A percentile compares a stretch with the other conserved stretches of the same genome.
Conservation (phyloP, 768 basidiomycete genomes). For the Jaapia argillacea region DNA sequence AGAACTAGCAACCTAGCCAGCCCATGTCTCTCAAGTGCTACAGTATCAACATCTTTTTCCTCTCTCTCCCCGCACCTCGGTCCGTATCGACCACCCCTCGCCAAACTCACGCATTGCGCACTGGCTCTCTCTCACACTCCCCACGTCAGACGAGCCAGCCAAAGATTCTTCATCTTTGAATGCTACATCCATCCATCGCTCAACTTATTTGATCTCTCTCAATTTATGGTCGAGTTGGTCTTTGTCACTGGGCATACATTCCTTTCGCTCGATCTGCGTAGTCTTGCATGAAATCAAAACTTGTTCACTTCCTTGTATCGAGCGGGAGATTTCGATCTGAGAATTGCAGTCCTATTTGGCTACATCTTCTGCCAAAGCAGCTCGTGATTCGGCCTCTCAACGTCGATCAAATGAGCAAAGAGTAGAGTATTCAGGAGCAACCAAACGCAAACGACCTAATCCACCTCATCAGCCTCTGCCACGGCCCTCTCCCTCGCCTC, state of each 20-base stretch:
- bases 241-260: background rate
- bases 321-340: background rate
- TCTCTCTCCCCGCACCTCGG: too few species aligned
- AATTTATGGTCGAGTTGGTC: background rate
- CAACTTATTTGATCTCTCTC: background rate
- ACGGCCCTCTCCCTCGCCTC: constrained; percentile 25
- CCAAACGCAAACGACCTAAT: too few species aligned
- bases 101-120: background rate
- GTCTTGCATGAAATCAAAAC: background rate
- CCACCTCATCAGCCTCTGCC: too few species aligned
- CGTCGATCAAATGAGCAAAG: background rate
- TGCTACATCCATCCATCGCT: background rate
- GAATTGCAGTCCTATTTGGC: background rate
- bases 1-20: too few species aligned
- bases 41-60: too few species aligned
- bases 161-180: background rate
- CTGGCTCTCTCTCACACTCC: background rate
- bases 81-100: background rate
- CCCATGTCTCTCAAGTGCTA: too few species aligned
- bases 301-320: background rate
- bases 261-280: too few species aligned
- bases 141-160: background rate
- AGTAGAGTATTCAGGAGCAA: background rate
- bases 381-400: background rate
- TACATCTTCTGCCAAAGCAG: too few species aligned